phyloP scores from a whole-genome alignment of 345 rosid species.

The Eutrema heterophyllum region DNA sequence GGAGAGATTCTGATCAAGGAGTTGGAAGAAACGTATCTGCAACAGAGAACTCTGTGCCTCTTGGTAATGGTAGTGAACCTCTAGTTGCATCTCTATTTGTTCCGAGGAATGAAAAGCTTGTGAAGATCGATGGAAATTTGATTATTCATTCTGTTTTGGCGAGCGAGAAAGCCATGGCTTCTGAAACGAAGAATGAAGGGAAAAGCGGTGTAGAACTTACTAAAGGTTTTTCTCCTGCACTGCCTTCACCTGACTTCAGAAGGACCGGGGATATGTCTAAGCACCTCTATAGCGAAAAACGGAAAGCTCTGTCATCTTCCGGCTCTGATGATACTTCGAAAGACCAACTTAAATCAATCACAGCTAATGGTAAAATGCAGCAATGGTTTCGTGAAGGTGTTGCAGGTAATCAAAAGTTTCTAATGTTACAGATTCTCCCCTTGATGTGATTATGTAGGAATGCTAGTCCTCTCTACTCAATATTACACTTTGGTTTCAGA shows the following conservation, averaged over 20 bases:
- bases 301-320: constrained; percentile 52
- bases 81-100: constrained; percentile 82
- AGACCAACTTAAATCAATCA: constrained; percentile 51
- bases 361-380: constrained; percentile 64
- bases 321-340: constrained; percentile 45
- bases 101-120: constrained; percentile 88
- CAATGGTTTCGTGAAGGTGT: constrained; percentile 95
- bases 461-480: neutral
- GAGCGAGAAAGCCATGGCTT: constrained; percentile 60
- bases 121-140: constrained; percentile 91
- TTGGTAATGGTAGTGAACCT: constrained; percentile 48
- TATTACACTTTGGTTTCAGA: too few relatives aligned
- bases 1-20: neutral
- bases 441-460: neutral
- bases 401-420: constrained; percentile 53
- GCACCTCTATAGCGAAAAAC: constrained; percentile 39
- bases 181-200: constrained; percentile 33
- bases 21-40: constrained; percentile 3
- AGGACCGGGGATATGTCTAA: constrained; percentile 36
- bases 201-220: constrained; percentile 43
- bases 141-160: constrained; percentile 80
- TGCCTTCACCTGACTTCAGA: constrained; percentile 13
- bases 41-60: neutral
- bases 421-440: neutral
- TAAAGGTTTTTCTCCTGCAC: constrained; percentile 31